Evolutionary conservation across 176 grass and related monocot genomes (phyloP), one percentile per base, ranked within the genome.

Genomic region (Oryza longistaminata): DNA sequence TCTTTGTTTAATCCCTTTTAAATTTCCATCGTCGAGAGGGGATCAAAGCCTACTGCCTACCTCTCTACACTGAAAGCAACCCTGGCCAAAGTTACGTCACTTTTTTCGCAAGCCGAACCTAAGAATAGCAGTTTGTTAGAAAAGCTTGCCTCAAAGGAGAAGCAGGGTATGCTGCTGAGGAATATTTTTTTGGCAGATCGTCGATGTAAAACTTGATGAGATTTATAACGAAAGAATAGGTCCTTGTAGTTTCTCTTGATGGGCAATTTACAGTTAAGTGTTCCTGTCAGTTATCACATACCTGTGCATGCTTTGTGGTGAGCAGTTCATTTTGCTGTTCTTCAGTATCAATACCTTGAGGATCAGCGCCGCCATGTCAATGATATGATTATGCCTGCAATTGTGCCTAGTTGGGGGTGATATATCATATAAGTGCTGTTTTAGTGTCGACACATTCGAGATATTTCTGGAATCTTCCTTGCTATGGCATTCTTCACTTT

Each of bases 1-100:
- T 39, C 70, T 49, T 90, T 86, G 70, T 97, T 84, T 81, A 91
- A 80, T 91, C 75, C 76, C 78, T 80, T 87, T 87, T 88, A 90
- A 97, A 73, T 86, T 71, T 94, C 60, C 78, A 83, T 94, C 91
- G 94, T 97, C 70, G 67, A 90, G 80, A 75, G 50, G 50, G 87
- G 89, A 90, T 90, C 89, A 11, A 79, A 87, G 64, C 81, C 86
- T 87, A 86, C 89, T 52, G 64, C 81, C 86, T 87, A 86, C 89
- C 64, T 70, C 64, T 70, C 68, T 69, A 25, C 62, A 74, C 60
- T 53, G 76, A 72, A 89, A 92, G 66, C 77, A 83, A 71, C 75
- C n/a, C 68, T 65, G 64, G 29, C 37, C 76, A 95, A 95, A 93
- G 93, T 55, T 66, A 46, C 53, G 22, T 83, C 81, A 12, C 84